Evolutionary conservation across 1,139 yeast genomes (phyloP).

Genomic region (Blastobotrys malaysiensis): DNA sequence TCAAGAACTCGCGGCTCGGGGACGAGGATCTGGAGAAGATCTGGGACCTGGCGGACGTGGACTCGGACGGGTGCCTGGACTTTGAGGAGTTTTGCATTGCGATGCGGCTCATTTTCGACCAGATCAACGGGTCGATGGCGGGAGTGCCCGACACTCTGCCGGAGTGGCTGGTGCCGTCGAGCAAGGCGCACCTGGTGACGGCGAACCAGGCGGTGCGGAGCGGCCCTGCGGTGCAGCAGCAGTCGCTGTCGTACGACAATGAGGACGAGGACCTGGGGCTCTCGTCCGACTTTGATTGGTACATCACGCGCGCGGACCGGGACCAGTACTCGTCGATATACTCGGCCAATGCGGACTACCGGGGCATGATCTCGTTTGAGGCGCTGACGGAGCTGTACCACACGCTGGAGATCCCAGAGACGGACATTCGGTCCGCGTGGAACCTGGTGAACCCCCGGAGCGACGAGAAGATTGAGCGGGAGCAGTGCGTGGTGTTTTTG

Average conservation of each 20-base stretch:
- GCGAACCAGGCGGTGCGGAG: constrained; percentile 61
- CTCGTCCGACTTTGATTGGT: constrained; percentile 85
- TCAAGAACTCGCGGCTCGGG: constrained; percentile 79
- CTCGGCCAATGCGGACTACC: constrained; percentile 65
- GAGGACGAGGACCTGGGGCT: constrained; percentile 51
- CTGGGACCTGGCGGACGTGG: constrained; percentile 93
- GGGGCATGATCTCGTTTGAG: constrained; percentile 77
- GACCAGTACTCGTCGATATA: constrained; percentile 74
- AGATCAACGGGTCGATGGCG: constrained; percentile 67
- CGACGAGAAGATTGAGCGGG: constrained; percentile 83
- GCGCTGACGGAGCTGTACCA: constrained; percentile 64
- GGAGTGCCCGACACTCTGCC: constrained; percentile 71
- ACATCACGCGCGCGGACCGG: constrained; percentile 84
- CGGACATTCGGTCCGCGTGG: constrained; percentile 94
- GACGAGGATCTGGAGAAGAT: constrained; percentile 71
- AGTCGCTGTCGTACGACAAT: constrained; percentile 23
- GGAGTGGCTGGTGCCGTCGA: constrained; percentile 85
- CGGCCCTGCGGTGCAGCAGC: constrained; percentile 17
- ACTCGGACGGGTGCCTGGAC: constrained; percentile 83
- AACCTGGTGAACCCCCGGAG: constrained; percentile 87
- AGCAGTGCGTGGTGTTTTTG: constrained; percentile 81
- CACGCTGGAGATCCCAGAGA: constrained; percentile 67
- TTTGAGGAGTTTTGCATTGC: constrained; percentile 97
- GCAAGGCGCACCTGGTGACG: constrained; percentile 76
- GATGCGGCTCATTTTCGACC: constrained; percentile 88